Percentiles rank a stretch among this genome's conserved stretches.
These are phyloP conservation scores for Aquilaria agallochum DNA, from an alignment of 441 rosid genomes.

Conservation along the genomic window DNA sequence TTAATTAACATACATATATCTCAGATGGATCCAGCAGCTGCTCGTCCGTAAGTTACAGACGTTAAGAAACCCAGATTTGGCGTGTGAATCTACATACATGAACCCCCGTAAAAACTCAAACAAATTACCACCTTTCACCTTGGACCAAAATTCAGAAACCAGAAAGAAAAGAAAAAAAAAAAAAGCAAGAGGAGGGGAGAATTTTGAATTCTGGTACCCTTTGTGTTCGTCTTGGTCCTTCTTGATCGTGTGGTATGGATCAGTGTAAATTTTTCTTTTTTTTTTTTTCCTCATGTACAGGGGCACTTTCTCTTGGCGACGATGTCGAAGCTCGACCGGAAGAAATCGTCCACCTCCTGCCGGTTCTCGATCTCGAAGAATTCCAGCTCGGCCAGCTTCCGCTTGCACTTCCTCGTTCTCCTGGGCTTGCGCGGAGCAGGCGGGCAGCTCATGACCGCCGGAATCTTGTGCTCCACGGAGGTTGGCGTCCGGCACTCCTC, in stretches of 20 bases:
- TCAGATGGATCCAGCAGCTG: no score
- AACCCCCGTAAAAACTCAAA: no score
- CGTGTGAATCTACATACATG: no score
- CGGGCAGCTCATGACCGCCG: constrained; percentile 47
- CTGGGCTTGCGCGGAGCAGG: constrained; percentile 63
- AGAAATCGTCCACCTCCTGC: constrained; percentile 57
- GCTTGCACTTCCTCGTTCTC: constrained; percentile 34
- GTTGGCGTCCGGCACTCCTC: constrained; percentile 63
- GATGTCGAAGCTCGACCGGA: constrained; percentile 34
- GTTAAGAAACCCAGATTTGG: no score
- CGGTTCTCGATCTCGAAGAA: constrained; percentile 44
- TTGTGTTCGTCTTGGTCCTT: no score
- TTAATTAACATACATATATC: no score
- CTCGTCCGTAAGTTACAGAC: no score
- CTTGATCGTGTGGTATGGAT: no score
- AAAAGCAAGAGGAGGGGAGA: no score
- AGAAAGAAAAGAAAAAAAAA: background rate
- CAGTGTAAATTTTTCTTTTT: background rate
- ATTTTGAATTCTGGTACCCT: no score
- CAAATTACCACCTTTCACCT: no score
- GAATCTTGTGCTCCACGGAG: constrained; percentile 59
- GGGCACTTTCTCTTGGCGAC: constrained; percentile 41
- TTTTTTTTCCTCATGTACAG: constrained; percentile 26
- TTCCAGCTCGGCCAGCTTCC: constrained; percentile 34
- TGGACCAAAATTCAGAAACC: background rate